Evolutionary conservation across 176 grass and related monocot genomes (phyloP), one percentile per base, ranked within the genome.

Genomic region (Eremochloa ophiuroides): DNA sequence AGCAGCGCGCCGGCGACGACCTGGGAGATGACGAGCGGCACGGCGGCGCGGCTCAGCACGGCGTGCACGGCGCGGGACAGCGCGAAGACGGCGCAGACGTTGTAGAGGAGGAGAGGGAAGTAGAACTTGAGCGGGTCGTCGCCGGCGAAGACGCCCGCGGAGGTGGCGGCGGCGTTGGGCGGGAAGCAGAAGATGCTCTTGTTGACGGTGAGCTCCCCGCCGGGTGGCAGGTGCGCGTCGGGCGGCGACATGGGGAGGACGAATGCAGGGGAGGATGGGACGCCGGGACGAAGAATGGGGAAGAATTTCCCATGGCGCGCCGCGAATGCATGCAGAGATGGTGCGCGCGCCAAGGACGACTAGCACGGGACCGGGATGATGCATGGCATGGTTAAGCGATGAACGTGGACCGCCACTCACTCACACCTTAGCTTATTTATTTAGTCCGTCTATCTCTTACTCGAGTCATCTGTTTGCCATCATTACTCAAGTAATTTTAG

Each of bases 81-180:
- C 23, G 44, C 15, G 63, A 96, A 96, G 83, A 93, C 44, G 66
- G 81, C 39, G 72, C 60, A 88, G 73, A 96, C 80, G 25, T 96
- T 83, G 82, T 66, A 78, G 81, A 93, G 87, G 77, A 97, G 84
- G 10, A 91, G 78, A 2, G 94, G 86, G 71, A 93, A 91, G 75
- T 90, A 91, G 83, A 89, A 97, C 72, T 93, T 84, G 78, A 97
- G 84, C 12, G 94, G 91, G 77, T 93, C 87, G 55, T 97, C 94
- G 83, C 91, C 94, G 41, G 90, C 42, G 79, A 90, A 97, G 40
- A 93, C 12, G 23, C 94, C 94, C 4, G 86, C 53, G 46, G 94
- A 97, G 25, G 86, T 93, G 75, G 89, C 86, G 69, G 43, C 64
- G 73, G 53, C 26, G n/a, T 34, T 50, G 66, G 59, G 41, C 7